Evolutionary conservation across 352 stramenopile species (phyloP), one percentile per base, ranked within the genome.

Genomic region (Globisporangium nunn): DNA sequence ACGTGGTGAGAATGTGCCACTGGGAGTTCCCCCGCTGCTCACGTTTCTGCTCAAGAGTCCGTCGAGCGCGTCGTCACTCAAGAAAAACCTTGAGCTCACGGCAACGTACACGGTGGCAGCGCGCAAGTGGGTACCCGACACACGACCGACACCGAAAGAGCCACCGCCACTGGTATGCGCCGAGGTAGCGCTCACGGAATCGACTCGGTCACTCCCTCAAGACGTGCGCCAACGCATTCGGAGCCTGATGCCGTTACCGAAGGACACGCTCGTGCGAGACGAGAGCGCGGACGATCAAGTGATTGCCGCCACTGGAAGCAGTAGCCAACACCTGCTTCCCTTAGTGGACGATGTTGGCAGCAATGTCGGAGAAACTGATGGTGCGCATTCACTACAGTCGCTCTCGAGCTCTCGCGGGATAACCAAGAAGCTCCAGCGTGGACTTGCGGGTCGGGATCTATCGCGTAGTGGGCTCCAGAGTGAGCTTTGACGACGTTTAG

Each of bases 81-180:
- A 87, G 64, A 87, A 87, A 63, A 87, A 83, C 28, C 54, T 89
- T 14, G 75, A 87, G 58, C 64, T 91, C 4, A 74, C 81, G 43
- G 64, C 74, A 15, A 87, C 72, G 17, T 89, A 88, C 61, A 75
- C 72, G 0, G 72, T 92, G 4, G 67, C 72, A 0, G 69, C 72
- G 40, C 58, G 71, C 39, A 92, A 92, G 57, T 92, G 78, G 74
- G 56, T 70, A 15, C 72, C 77, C 0, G 64, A 80, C 4, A 66
- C 61, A 1, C 55, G 74, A 14, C 67, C 68, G 17, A 66, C 57
- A 29, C 79, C 79, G 0, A 74, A 78, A 11, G 72, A 87, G 12
- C 78, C 78, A 10, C 70, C 81, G 30, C 64, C 70, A 6, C 58
- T 87, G 6, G 70, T 76, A 39, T 92, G 79, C 56, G 61, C 63